Percentiles rank a stretch among this genome's conserved stretches.
Evolutionary conservation across 768 basidiomycete genomes (phyloP).

Genomic region (Termitomyces sp.): DNA sequence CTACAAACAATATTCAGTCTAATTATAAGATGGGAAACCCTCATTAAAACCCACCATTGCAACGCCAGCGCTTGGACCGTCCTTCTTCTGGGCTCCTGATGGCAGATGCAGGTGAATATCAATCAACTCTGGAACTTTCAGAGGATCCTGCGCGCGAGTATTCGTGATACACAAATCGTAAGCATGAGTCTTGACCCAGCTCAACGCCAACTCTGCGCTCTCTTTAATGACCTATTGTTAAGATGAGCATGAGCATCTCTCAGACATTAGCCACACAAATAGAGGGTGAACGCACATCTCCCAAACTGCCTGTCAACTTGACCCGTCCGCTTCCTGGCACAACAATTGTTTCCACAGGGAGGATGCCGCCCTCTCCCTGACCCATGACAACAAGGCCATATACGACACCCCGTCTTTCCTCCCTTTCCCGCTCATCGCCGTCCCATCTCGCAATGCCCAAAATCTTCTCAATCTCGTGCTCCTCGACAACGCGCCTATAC

Average conservation of each 20-base stretch:
- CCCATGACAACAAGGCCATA: conserved; percentile 88
- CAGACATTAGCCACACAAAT: not conserved
- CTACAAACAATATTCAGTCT: conserved; percentile 24
- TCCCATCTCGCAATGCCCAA: conserved; percentile 80
- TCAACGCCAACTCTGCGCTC: conserved; percentile 83
- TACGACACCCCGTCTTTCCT: conserved; percentile 69
- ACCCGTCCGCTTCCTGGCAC: conserved; percentile 73
- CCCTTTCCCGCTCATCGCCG: conserved; percentile 72
- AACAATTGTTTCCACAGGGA: conserved; percentile 80
- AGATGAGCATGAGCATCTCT: not conserved
- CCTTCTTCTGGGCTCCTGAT: conserved; percentile 88
- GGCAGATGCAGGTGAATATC: conserved; percentile 90
- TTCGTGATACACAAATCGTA: conserved; percentile 77
- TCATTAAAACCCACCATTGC: conserved; percentile 58
- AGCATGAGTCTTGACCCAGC: conserved; percentile 87
- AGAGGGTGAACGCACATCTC: conserved; percentile 46
- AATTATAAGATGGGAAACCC: not conserved
- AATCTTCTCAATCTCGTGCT: conserved; percentile 75
- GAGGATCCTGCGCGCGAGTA: conserved; percentile 61
- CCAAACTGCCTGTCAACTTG: conserved; percentile 79
- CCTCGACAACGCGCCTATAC: conserved; percentile 61
- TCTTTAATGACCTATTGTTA: conserved; percentile 74
- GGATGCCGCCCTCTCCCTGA: conserved; percentile 78
- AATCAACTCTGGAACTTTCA: conserved; percentile 66
- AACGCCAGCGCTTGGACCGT: conserved; percentile 87